A percentile compares a stretch with the other conserved stretches of the same genome.
phyloP scores from a whole-genome alignment of 768 basidiomycete genomes.

The Gymnopilus junonius region DNA sequence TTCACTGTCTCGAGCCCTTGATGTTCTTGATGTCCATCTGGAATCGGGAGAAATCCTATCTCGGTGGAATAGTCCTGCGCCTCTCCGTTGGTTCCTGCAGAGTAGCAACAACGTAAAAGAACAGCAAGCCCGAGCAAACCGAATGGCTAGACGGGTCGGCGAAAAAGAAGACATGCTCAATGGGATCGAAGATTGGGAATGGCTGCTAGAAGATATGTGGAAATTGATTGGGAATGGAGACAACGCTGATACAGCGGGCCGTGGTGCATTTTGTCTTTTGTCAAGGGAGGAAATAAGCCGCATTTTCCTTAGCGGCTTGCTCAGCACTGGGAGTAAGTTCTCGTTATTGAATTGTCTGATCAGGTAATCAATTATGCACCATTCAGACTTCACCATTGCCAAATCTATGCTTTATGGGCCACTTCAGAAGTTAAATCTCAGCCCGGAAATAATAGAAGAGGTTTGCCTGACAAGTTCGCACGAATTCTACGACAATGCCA shows the following conservation, averaged over 20 bases:
- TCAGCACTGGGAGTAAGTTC: slow-evolving; percentile 86
- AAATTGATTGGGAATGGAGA: slow-evolving; percentile 73
- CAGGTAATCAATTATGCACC: background rate
- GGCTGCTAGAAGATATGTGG: slow-evolving; percentile 88
- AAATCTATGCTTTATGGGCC: slow-evolving; percentile 57
- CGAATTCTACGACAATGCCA: slow-evolving; percentile 96
- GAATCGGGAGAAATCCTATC: slow-evolving; percentile 92
- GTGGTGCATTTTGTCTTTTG: slow-evolving; percentile 83
- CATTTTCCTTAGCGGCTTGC: slow-evolving; percentile 87
- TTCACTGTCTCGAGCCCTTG: slow-evolving; percentile 81
- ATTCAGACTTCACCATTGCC: slow-evolving; percentile 69
- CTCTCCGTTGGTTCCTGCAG: slow-evolving; percentile 90
- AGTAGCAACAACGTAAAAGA: slow-evolving; percentile 65
- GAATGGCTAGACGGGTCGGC: slow-evolving; percentile 78
- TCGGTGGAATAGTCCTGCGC: slow-evolving; percentile 84
- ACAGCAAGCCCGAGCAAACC: slow-evolving; percentile 85
- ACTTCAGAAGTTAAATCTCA: slow-evolving; percentile 53
- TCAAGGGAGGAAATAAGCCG: slow-evolving; percentile 68
- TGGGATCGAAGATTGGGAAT: slow-evolving; percentile 81
- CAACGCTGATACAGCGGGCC: slow-evolving; percentile 62
- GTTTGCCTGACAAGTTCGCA: slow-evolving; percentile 81
- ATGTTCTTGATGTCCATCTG: slow-evolving; percentile 92
- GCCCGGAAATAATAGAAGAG: slow-evolving; percentile 61
- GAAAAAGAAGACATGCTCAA: slow-evolving; percentile 55
- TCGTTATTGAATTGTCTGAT: background rate